Evolutionary conservation across 2,329 filamentous ascomycete genomes (phyloP).

Genomic region (Trichoderma afroharzianum): DNA sequence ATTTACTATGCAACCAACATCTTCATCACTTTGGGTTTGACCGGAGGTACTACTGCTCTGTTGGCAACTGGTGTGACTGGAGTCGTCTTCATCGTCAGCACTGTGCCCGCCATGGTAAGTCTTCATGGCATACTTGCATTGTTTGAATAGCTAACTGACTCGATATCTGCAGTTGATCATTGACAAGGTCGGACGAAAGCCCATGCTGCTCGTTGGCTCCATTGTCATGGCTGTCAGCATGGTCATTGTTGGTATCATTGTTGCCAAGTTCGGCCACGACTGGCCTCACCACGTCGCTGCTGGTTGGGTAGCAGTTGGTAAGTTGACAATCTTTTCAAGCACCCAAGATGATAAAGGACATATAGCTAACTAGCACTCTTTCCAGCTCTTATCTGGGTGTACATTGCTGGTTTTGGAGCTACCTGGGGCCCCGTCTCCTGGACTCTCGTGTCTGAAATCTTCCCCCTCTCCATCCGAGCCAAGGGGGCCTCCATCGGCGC

Average conservation of each 20-base stretch:
- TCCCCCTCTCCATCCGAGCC: constrained; percentile 65
- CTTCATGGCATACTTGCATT: not conserved
- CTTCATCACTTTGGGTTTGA: constrained; percentile 63
- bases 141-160: not conserved
- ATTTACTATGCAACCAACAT: constrained; percentile 70
- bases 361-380: not conserved
- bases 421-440: constrained; percentile 72
- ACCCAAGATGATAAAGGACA: not conserved
- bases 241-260: constrained; percentile 67
- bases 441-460: constrained; percentile 73
- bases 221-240: constrained; percentile 68
- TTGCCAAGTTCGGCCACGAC: constrained; percentile 56
- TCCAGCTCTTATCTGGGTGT: constrained; percentile 66
- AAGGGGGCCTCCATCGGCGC: constrained; percentile 69
- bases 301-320: constrained; percentile 62
- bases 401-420: constrained; percentile 71
- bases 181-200: constrained; percentile 61
- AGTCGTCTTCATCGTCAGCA: constrained; percentile 65
- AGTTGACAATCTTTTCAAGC: not conserved
- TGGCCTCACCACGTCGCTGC: constrained; percentile 57
- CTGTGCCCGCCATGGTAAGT: constrained; percentile 55
- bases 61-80: constrained; percentile 69
- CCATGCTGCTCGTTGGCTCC: constrained; percentile 61
- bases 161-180: constrained; percentile 47
- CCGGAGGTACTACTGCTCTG: constrained; percentile 47